Percentiles rank a stretch among this genome's conserved stretches.
These are phyloP conservation scores for Ceratocystis diversiconidia DNA, from an alignment of 2,329 filamentous ascomycete genomes.

Conservation along the genomic window DNA sequence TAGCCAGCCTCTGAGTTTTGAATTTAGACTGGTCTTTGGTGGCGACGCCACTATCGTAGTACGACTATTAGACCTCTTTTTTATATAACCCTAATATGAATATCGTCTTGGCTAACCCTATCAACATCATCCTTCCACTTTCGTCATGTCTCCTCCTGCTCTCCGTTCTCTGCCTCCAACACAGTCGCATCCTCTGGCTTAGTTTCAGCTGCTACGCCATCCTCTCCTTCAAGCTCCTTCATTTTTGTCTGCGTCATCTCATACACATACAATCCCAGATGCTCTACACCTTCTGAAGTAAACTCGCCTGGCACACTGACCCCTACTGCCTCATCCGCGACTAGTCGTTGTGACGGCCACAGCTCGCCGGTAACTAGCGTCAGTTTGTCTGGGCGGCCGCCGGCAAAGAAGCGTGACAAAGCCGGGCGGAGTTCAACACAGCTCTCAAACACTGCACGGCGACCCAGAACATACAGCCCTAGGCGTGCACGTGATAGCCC, in stretches of 20 bases:
- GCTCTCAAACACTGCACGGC: conserved; percentile 73
- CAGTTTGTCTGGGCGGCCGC: conserved; percentile 58
- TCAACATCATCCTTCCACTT: neutral
- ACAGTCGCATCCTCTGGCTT: conserved; percentile 20
- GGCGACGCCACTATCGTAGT: too few species aligned
- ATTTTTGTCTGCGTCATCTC: conserved; percentile 70
- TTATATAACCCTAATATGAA: too few species aligned
- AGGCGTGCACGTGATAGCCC: conserved; percentile 84
- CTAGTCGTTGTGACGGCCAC: conserved; percentile 51
- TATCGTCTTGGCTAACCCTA: too few species aligned
- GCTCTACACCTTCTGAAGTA: conserved; percentile 81
- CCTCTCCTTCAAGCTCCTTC: conserved; percentile 31
- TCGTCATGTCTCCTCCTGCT: neutral
- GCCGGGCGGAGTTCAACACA: conserved; percentile 79
- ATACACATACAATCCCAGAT: conserved; percentile 88
- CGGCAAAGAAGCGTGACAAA: conserved; percentile 59
- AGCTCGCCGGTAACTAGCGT: conserved; percentile 73
- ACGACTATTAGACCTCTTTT: too few species aligned
- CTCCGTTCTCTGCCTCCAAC: conserved; percentile 1
- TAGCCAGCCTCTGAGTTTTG: too few species aligned
- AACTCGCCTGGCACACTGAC: conserved; percentile 40
- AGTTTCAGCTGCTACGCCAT: conserved; percentile 23
- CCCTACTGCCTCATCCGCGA: conserved; percentile 27
- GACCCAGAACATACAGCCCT: conserved; percentile 82
- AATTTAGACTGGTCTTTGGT: too few species aligned